Conservation (phyloP, 2,329 filamentous ascomycete species). For the Parastagonospora nodorum region DNA sequence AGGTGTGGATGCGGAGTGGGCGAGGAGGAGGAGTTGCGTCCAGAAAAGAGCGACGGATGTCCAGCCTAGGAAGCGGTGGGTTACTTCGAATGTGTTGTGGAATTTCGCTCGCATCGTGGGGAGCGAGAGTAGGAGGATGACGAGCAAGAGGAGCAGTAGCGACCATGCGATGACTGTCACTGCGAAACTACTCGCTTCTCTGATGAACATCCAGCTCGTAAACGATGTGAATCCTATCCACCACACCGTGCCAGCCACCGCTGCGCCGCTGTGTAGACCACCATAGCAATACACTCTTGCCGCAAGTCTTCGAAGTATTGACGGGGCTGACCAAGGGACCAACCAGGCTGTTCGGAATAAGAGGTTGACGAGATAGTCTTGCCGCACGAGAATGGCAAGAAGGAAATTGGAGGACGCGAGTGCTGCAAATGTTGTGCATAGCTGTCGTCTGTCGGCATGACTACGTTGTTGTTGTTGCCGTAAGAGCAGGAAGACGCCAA, state of each 20-base stretch:
- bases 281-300: constrained; percentile 41
- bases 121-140: constrained; percentile 31
- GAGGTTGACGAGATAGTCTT: constrained; percentile 40
- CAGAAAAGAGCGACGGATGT: constrained; percentile 35
- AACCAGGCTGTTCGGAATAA: constrained; percentile 39
- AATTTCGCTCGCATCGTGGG: constrained; percentile 25
- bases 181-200: constrained; percentile 9
- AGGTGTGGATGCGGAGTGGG: neutral
- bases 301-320: constrained; percentile 25
- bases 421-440: constrained; percentile 23
- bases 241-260: constrained; percentile 46
- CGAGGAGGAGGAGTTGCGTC: constrained; percentile 27
- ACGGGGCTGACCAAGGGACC: constrained; percentile 31
- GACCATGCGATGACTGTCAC: constrained; percentile 27
- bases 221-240: constrained; percentile 48
- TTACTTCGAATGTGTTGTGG: constrained; percentile 43
- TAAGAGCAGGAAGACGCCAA: constrained; percentile 23
- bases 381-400: constrained; percentile 33
- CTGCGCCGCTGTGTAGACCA: constrained; percentile 42
- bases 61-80: constrained; percentile 45
- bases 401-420: constrained; percentile 42
- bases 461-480: constrained; percentile 2
- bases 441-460: constrained; percentile 1
- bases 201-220: constrained; percentile 30
- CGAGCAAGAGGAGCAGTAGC: constrained; percentile 22